Conservation (phyloP, 2,329 filamentous ascomycete genomes). For the Neonectria hederae region DNA sequence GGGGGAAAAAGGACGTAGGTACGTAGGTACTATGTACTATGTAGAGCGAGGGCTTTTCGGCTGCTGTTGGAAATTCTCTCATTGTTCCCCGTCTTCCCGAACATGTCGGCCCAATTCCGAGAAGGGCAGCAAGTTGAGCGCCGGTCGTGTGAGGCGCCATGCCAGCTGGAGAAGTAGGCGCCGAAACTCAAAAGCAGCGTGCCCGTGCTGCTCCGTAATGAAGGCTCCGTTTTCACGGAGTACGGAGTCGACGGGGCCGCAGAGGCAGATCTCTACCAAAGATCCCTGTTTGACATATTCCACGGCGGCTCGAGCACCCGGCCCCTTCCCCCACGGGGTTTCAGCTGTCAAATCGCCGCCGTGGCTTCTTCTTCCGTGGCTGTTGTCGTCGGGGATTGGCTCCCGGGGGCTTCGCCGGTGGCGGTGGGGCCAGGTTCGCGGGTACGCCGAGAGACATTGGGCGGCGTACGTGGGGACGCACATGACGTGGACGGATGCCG, state of each 20-base stretch:
- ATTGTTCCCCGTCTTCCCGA: background rate
- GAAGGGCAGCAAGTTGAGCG: constrained; percentile 15
- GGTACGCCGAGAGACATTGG: background rate
- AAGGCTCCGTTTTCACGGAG: constrained; percentile 6
- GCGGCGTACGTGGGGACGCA: background rate
- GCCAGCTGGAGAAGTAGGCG: constrained; percentile 8
- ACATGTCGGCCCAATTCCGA: background rate
- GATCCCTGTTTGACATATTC: constrained; percentile 1
- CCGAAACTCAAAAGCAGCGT: constrained; percentile 17
- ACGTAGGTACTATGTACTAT: no score
- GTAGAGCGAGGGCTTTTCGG: background rate
- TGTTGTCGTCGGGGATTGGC: background rate
- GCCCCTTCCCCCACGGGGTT: background rate
- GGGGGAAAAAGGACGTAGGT: background rate
- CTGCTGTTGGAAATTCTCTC: background rate
- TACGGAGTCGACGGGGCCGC: background rate
- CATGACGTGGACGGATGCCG: background rate
- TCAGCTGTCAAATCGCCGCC: background rate
- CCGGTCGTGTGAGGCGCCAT: constrained; percentile 13
- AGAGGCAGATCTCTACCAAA: background rate
- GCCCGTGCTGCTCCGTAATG: constrained; percentile 2
- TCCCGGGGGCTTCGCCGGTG: background rate
- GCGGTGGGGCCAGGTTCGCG: background rate
- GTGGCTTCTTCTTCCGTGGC: background rate
- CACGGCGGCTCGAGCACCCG: background rate